phyloP scores from a whole-genome alignment of 2,329 filamentous ascomycete genomes.

The Ophiostoma perfectum region DNA sequence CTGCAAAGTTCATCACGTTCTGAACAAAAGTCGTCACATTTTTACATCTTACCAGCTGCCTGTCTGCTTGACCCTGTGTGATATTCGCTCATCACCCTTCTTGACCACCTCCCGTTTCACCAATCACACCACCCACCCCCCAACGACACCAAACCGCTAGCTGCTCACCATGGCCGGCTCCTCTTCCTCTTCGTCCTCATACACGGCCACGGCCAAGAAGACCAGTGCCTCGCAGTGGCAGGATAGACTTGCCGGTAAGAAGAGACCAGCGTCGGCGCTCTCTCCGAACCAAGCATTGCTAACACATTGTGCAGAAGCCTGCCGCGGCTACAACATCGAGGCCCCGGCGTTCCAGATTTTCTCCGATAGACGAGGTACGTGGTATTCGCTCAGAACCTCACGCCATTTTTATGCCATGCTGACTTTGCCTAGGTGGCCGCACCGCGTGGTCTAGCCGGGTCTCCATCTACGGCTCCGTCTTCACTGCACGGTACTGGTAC shows the following conservation, averaged over 20 bases:
- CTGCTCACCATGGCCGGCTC: constrained; percentile 21
- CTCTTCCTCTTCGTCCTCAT: constrained; percentile 19
- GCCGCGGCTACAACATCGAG: constrained; percentile 31
- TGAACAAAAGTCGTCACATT: background rate
- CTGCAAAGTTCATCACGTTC: background rate
- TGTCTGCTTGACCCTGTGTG: background rate
- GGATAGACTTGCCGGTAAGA: constrained; percentile 33
- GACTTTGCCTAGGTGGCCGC: constrained; percentile 59
- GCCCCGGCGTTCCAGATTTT: constrained; percentile 33
- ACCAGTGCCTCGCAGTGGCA: constrained; percentile 31
- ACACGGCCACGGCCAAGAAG: constrained; percentile 16
- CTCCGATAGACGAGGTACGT: constrained; percentile 35
- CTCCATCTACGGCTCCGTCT: constrained; percentile 58
- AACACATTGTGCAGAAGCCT: constrained; percentile 29
- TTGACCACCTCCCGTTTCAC: no score
- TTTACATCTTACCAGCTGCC: background rate
- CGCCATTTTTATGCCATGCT: background rate
- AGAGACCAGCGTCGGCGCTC: no score
- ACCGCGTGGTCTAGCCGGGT: constrained; percentile 87
- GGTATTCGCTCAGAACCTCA: background rate
- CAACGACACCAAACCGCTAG: background rate
- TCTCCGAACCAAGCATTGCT: background rate
- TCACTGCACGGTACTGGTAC: constrained; percentile 82
- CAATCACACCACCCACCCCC: background rate
- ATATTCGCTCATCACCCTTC: background rate